Base-by-base conservation (phyloP, 306 rosid genomes). In the Sicyos baderoa region DNA sequence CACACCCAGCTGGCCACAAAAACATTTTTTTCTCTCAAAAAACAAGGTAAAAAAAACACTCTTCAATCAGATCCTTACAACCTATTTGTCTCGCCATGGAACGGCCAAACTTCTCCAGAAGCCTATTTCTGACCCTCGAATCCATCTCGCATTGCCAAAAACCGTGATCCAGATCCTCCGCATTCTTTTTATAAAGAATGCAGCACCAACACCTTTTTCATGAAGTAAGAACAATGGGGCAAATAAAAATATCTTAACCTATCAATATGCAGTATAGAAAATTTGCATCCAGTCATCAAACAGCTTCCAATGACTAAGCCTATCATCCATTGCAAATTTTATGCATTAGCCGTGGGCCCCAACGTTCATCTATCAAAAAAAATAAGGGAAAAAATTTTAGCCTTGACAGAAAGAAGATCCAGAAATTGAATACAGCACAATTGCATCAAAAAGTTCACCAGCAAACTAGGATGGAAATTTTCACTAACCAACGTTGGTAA, bases 231-330 rank as follows among this genome's bases (percentile, higher is more conserved):
- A 6, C 47, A 7, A 67, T 25, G 54, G 54, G 14, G 54, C 11
- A 0, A 21, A 65, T 14, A 19, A 14, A 15, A 45, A 7, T 65
- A 65, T 45, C 14, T 18, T 44, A 65, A 65, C 71, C n/a, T 22
- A 65, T 14, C 54, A 42, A 42, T 6, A 42, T 63, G 52, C 18
- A 45, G 22, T 23, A 15, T 7, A 12, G 9, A 66, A 15, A 21
- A 21, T 23, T 67, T 67, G 23, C 56, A 67, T 67, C 72, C 15
- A 9, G 71, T 65, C 71, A 22, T 45, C 71, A 40, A 15, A 22
- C 21, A 67, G 57, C 72, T 67, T 67, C 7, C 22, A 22, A 47
- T 16, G 67, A 29, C 22, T 16, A 60, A 60, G 67, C 14, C 67
- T 32, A 60, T 60, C 47, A 15, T 60, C 67, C 67, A 60, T 25